phyloP scores from a whole-genome alignment of 2,329 filamentous ascomycete genomes.

The Cryoendolithus antarcticus region DNA sequence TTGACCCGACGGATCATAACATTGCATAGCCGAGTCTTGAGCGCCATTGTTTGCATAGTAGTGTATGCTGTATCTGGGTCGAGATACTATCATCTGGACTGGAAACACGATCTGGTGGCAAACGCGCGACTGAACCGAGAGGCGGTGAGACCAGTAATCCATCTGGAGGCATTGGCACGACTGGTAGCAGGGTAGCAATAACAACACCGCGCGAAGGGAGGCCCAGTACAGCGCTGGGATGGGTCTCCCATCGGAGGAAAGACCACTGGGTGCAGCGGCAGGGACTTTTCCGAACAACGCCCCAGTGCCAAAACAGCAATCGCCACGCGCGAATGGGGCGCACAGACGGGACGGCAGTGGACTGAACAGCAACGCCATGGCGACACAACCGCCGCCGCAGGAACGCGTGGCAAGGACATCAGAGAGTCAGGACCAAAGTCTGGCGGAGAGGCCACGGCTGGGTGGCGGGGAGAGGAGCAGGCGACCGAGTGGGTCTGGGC shows the following conservation, averaged over 20 bases:
- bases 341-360: conserved; percentile 1
- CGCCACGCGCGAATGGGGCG: conserved; percentile 9
- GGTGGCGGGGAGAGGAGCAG: neutral
- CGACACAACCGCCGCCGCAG: too few species aligned
- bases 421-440: conserved; percentile 1
- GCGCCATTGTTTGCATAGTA: too few species aligned
- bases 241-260: conserved; percentile 18
- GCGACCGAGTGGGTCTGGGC: conserved; percentile 14
- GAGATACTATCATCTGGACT: too few species aligned
- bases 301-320: conserved; percentile 4
- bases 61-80: too few species aligned
- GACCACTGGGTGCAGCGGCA: conserved; percentile 14
- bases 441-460: conserved; percentile 2
- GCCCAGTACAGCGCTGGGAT: conserved; percentile 13
- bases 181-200: neutral
- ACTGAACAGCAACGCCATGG: neutral
- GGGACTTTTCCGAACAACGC: conserved; percentile 7
- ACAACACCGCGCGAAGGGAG: conserved; percentile 2
- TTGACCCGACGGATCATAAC: too few species aligned
- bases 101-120: too few species aligned
- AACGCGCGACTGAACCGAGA: neutral
- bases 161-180: too few species aligned
- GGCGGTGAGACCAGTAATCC: neutral
- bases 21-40: too few species aligned
- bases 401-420: too few species aligned